Evolutionary conservation across 2,329 filamentous ascomycete species (phyloP), one percentile per base, ranked within the genome.

Genomic region (Nothomitra cinnamomea): DNA sequence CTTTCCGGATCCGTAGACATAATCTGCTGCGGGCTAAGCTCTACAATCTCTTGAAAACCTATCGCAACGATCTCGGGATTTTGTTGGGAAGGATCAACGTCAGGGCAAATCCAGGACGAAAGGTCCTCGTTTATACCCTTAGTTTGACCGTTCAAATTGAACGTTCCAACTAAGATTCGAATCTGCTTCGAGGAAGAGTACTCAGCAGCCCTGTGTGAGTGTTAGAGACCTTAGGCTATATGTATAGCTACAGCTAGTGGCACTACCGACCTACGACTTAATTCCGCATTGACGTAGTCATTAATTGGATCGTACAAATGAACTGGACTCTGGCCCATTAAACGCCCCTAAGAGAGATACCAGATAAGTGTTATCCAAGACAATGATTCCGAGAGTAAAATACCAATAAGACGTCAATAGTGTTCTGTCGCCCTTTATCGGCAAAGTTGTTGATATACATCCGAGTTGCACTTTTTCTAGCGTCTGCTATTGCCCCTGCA

Each of bases 371-470:
- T 17, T 49, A 4, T 10, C 28, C 28, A 21, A 51, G 38, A 51
- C 2, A 13, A 54, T 24, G 10, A 15, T 41, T 17, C 28, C 12
- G 24, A 3, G 8, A 21, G 17, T 32, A 8, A 49, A 43, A 40
- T 36, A 51, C 48, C n/a, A 98, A 74, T 4, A 98, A 75, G 70
- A 94, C 82, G 66, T 98, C 92, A 59, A 98, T 96, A 0, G 87
- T 95, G 60, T 87, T 89, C 64, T 98, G 92, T 48, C 88, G 77
- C 21, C 83, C 85, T 59, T 94, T 94, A 65, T 98, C 92, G 7
- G 88, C 79, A 65, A 98, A 96, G 64, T 95, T 96, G 69, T 98
- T 98, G 69, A 95, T 90, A 64, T 95, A 96, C 57, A 95, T 78
- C 56, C 92, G 78, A 52, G 92, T 92, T 0, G 90, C 89, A 59